Base-by-base conservation (phyloP, 176 grass and related monocot species). In the Oryza meridionalis region DNA sequence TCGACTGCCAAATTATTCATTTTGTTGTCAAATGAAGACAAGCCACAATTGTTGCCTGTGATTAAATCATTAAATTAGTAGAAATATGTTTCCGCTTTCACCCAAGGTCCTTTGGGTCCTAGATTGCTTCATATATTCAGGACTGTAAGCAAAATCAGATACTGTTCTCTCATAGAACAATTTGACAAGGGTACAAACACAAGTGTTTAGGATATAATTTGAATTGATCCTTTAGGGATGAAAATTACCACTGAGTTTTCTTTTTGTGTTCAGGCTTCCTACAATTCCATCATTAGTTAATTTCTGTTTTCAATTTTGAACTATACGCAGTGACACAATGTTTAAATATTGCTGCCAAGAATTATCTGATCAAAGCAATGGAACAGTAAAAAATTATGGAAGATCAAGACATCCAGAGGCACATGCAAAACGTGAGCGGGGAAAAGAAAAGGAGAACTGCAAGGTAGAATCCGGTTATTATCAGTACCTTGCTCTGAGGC, bases 401-500 rank as follows among this genome's bases (percentile, higher is more conserved):
- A 58, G 17, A 14, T 58, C 53, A 58, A 21, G 31, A 65, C 11
- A 43, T 70, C 35, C 2, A 40, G 25, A 84, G 27, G 22, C 65
- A 9, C 32, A 50, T 45, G n/a, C 22, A 47, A 19, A 73, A 73
- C 55, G 11, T 50, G n/a, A 65, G 22, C 3, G 6, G 12, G 5
- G 26, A 11, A 31, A 29, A 29, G n/a, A 31, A 27, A 45, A 58
- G 15, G 15, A 15, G 3, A 59, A n/a, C 26, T 7, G 6, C 33
- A 19, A 25, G 70, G n/a, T 35, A 62, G 10, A 84, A 64, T 47
- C 38, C 1, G 64, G 37, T 71, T 82, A 69, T 27, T 65, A 24
- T 15, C 7, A 62, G 7, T 67, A 98, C 93, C 96, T 95, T 88
- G 89, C 67, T 98, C 91, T 29, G 77, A 81, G 45, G 40, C 90